Conservation (phyloP, 2,329 filamentous ascomycete species). For the Beauveria sp. region DNA sequence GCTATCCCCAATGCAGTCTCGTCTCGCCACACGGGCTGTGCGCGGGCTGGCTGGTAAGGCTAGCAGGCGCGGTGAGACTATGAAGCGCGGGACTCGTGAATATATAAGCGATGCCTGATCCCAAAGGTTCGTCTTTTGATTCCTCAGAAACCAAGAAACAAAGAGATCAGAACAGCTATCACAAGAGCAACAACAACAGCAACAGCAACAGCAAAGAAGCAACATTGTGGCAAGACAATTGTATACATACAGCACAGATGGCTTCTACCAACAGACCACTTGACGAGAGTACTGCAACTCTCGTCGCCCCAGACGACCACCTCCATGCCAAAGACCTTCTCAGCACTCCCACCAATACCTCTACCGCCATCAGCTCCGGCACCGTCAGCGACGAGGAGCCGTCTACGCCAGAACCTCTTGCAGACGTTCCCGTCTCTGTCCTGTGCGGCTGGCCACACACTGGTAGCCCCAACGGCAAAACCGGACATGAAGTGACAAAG, state of each 20-base stretch:
- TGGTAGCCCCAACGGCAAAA: no score
- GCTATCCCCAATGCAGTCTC: not conserved
- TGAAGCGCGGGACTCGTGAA: not conserved
- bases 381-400: slow-evolving; percentile 1
- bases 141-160: not conserved
- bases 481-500: no score
- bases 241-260: not conserved
- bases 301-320: not conserved
- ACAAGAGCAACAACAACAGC: not conserved
- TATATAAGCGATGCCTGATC: not conserved
- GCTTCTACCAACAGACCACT: not conserved
- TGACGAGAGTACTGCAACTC: not conserved
- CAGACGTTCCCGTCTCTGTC: not conserved
- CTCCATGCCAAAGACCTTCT: not conserved
- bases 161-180: not conserved
- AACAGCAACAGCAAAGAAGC: not conserved
- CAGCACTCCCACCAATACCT: not conserved
- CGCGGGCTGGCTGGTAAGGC: not conserved
- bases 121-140: not conserved
- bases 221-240: not conserved
- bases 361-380: not conserved
- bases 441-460: not conserved
- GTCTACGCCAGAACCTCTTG: not conserved
- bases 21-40: not conserved
- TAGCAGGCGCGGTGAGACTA: not conserved